These are phyloP conservation scores for Wickerhamomyces alni DNA, from an alignment of 805 yeast species.

Conservation along the genomic window DNA sequence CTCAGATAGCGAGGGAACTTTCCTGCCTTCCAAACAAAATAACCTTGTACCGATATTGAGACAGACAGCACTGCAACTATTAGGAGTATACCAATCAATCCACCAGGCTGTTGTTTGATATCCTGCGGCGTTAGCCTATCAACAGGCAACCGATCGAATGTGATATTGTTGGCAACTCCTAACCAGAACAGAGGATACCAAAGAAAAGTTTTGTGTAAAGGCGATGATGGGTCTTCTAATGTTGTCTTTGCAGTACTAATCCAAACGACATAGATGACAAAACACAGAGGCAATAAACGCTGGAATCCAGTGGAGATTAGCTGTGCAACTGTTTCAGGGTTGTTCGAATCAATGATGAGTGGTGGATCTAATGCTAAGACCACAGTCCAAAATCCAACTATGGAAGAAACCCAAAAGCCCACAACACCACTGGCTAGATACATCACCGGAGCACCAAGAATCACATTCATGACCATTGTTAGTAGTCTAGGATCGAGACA, in stretches of 20 bases:
- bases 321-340: slow-evolving; percentile 48
- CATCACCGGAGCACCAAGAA: slow-evolving; percentile 58
- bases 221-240: slow-evolving; percentile 33
- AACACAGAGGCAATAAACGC: slow-evolving; percentile 68
- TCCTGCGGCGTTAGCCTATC: slow-evolving; percentile 76
- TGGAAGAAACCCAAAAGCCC: slow-evolving; percentile 55
- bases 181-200: slow-evolving; percentile 86
- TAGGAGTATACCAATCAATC: slow-evolving; percentile 53
- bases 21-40: slow-evolving; percentile 74
- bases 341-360: slow-evolving; percentile 43
- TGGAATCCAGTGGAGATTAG: slow-evolving; percentile 67
- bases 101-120: slow-evolving; percentile 70
- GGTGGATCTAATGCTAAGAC: slow-evolving; percentile 80
- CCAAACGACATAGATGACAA: slow-evolving; percentile 71
- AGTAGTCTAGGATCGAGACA: slow-evolving; percentile 66
- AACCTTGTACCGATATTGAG: slow-evolving; percentile 70
- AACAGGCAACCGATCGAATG: slow-evolving; percentile 83
- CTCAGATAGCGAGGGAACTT: slow-evolving; percentile 52
- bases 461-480: slow-evolving; percentile 50
- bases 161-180: slow-evolving; percentile 78
- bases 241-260: slow-evolving; percentile 46
- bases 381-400: slow-evolving; percentile 82
- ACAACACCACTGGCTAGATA: slow-evolving; percentile 38
- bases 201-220: slow-evolving; percentile 28
- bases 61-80: slow-evolving; percentile 41